Evolutionary conservation across 768 basidiomycete genomes (phyloP), one percentile per base, ranked within the genome.

Genomic region (Myochromella boudieri): DNA sequence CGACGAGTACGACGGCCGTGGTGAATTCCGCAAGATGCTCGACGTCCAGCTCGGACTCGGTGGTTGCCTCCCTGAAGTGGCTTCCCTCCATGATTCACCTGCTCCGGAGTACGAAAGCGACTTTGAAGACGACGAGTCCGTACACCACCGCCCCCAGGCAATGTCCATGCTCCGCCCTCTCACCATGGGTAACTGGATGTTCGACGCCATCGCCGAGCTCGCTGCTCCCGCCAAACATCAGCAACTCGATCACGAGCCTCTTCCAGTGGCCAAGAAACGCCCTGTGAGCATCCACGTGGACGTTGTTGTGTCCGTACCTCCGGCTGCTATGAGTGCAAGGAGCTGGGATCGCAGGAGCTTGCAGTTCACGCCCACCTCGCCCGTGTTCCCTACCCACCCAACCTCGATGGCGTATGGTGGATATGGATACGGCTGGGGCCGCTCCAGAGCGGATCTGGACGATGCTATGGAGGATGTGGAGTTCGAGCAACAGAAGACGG

Each of bases 151-250:
- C 14, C n/a, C 33, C 5, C 33, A n/a, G 5, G 59, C 49, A 33
- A 69, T 74, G 46, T 78, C 75, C 12, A 49, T 65, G 48, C 68
- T 80, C 24, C 78, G 83, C 5, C 82, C 81, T 1, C 59, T 82
- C 33, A 81, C 85, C 0, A 68, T 85, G 18, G 82, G 84, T n/a
- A 81, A 80, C 53, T 91, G 90, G 90, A 90, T 91, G 89, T 78
- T 89, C 47, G 87, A 92, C 28, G 88, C 76, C 46, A 75, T 91
- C 27, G 75, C 80, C 0, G 87, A 87, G 37, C 66, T 90, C 15
- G 82, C 83, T 0, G 26, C 25, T 33, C 45, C 53, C 29, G n/a
- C 37, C 7, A 44, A 42, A 15, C 46, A 39, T 9, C 36, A 51
- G 14, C 33, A 34, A 12, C 33, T n/a, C 33, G 14, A 34, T 17